Base-by-base conservation (phyloP, 352 stramenopile species). In the Phytophthora cajani region DNA sequence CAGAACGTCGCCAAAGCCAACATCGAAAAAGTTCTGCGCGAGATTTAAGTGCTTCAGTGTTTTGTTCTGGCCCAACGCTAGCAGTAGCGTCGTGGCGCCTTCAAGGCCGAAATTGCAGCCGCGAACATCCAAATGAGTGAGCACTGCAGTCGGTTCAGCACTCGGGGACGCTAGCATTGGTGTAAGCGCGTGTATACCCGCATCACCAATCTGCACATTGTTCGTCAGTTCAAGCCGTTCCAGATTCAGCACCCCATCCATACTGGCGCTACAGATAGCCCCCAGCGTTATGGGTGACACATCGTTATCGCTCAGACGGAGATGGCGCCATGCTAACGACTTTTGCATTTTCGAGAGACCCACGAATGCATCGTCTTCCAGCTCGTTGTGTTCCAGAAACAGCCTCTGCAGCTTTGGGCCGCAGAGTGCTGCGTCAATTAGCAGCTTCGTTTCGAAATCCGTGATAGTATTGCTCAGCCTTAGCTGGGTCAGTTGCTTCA, bases 311-410 rank as follows among this genome's bases (percentile, higher is more conserved):
- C 69, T 79, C 8, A 94, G 76, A n/a, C 80, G 79, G 2, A 94
- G 63, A 17, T 84, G 68, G 11, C 65, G 71, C 36, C 91, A 36
- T 27, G 80, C 42, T 7, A 88, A 54, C 7, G 75, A 62, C 3
- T 67, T 69, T 19, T 54, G 54, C 30, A 55, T 44, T 17, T 56
- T 71, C 1, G 47, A 27, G n/a, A 88, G 68, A 0, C 73, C 58
- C 21, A 66, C 33, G 38, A 95, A 91, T 21, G 82, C 78, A 40
- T 87, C 77, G 65, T 94, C 86, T 59, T 89, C 81, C 10, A 95
- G 70, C 30, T 94, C 85, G 44, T 92, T 94, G 62, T 95, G 86
- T 58, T 93, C 86, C 32, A 95, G 61, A 9, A 84, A 92, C 10
- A 95, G 71, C 0, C 63, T 64, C 38, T 81, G 54, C 1, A 94